Base-by-base conservation (phyloP, 2,329 filamentous ascomycete species). In the Claviceps pazoutovae region DNA sequence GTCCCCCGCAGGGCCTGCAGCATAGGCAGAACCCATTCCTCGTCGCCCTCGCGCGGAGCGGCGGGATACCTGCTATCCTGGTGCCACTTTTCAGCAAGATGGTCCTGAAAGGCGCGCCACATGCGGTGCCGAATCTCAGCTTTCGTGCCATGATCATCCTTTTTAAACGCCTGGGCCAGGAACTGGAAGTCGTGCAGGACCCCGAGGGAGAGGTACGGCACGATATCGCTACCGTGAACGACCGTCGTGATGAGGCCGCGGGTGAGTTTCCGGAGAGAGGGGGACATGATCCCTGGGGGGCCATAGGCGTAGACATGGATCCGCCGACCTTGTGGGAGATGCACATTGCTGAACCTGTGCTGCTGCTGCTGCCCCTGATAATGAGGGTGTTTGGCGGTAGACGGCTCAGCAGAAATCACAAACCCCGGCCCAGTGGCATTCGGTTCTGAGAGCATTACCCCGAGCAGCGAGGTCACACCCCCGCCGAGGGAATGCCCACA, bases 291-390 rank as follows among this genome's bases (percentile, higher is more conserved):
- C 0, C 83, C 79, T 0, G 85, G 84, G 1, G 85, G 82, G 0
- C 86, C 86, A 62, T 88, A 90, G 6, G 86, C 83, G 62, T 87
- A 90, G 13, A 88, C 86, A 58, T 90, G 86, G 19, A 89, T 84
- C 3, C 83, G 82, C 0, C 86, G 76, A 16, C 82, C 80, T 0
- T 82, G 59, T 0, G 86, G 86, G 0, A 89, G 72, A 17, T 71
- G 74, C 36, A 80, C 65, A 17, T 69, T 66, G 14, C 61, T 57
- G 34, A 60, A 54, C 2, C 55, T 58, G n/a, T 56, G 6, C 3
- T 21, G 8, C 6, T 42, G 8, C 14, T 41, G 38, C 7, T 41
- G 38, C 5, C 11, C 19, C 6, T 23, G 19, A 8, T 23, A 49
- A 30, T 56, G 58, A 1, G 60, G 30, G 4, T 34, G 30, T 34